phyloP scores from a whole-genome alignment of 2,329 filamentous ascomycete species.

The Rhynchosporium graminicola region DNA sequence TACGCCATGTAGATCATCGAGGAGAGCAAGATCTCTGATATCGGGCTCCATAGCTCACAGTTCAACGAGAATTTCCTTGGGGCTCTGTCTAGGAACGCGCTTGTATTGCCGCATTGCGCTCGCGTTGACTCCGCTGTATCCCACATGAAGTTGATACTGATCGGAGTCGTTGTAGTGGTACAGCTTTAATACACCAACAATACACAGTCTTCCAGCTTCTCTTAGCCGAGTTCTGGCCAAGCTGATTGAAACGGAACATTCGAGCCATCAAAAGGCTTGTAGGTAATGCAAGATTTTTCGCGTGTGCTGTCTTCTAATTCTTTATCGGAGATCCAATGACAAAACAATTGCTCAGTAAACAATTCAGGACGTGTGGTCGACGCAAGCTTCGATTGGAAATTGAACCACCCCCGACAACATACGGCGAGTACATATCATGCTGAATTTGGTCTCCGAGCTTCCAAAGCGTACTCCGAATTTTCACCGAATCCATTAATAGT shows the following conservation, averaged over 20 bases:
- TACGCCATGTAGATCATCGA: slow-evolving; percentile 17
- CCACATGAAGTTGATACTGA: slow-evolving; percentile 22
- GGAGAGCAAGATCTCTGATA: slow-evolving; percentile 13
- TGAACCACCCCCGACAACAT: slow-evolving; percentile 17
- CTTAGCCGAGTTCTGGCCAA: not conserved
- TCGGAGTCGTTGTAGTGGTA: slow-evolving; percentile 20
- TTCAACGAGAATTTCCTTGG: slow-evolving; percentile 20
- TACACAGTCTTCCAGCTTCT: slow-evolving; percentile 13
- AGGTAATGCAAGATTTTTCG: not conserved
- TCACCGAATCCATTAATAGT: slow-evolving; percentile 18
- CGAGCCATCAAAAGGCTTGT: slow-evolving; percentile 7
- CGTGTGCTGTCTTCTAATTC: slow-evolving; percentile 9
- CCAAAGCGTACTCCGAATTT: slow-evolving; percentile 24
- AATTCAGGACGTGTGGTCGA: not conserved
- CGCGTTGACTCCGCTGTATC: slow-evolving; percentile 19
- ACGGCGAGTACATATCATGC: not conserved
- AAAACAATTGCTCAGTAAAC: not conserved
- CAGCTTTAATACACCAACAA: slow-evolving; percentile 17
- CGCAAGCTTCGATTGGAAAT: slow-evolving; percentile 16
- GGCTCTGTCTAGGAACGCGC: slow-evolving; percentile 16
- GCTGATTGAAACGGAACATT: slow-evolving; percentile 2
- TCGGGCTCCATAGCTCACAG: slow-evolving; percentile 20
- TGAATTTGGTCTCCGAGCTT: slow-evolving; percentile 1
- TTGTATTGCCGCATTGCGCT: slow-evolving; percentile 21
- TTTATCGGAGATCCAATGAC: slow-evolving; percentile 23